Conservation (phyloP, 805 yeast species). For the Zygotorulaspora florentina region DNA sequence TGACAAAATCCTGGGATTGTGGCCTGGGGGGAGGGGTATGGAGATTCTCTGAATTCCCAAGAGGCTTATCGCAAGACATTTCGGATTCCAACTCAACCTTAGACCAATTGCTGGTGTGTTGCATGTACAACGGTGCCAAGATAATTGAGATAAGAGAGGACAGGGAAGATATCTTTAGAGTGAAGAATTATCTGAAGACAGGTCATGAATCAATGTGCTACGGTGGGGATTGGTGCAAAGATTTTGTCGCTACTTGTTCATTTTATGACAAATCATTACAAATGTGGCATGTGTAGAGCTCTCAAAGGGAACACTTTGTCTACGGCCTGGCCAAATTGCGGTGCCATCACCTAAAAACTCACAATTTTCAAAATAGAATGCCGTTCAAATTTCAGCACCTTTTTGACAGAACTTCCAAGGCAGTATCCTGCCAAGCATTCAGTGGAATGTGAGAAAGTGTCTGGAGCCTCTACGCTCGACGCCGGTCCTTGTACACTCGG, state of each 20-base stretch:
- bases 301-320: too few species aligned
- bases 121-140: conserved; percentile 95
- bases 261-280: conserved; percentile 86
- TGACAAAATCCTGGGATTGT: conserved; percentile 36
- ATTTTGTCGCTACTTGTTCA: conserved; percentile 74
- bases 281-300: conserved; percentile 46
- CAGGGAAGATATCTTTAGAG: conserved; percentile 32
- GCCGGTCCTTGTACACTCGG: too few species aligned
- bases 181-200: conserved; percentile 41
- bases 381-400: too few species aligned
- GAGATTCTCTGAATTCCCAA: conserved; percentile 69
- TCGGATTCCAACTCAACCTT: conserved; percentile 18
- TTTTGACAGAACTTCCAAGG: too few species aligned
- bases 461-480: too few species aligned
- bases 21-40: conserved; percentile 93
- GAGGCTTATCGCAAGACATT: conserved; percentile 4
- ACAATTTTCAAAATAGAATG: too few species aligned
- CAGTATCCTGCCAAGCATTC: too few species aligned
- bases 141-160: conserved; percentile 42
- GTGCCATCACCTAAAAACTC: too few species aligned
- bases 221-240: conserved; percentile 82
- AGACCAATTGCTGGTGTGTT: conserved; percentile 65
- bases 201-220: conserved; percentile 92
- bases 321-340: too few species aligned
- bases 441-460: too few species aligned